Base-by-base conservation (phyloP, 2,329 filamentous ascomycete species). In the Talaromyces sp. region DNA sequence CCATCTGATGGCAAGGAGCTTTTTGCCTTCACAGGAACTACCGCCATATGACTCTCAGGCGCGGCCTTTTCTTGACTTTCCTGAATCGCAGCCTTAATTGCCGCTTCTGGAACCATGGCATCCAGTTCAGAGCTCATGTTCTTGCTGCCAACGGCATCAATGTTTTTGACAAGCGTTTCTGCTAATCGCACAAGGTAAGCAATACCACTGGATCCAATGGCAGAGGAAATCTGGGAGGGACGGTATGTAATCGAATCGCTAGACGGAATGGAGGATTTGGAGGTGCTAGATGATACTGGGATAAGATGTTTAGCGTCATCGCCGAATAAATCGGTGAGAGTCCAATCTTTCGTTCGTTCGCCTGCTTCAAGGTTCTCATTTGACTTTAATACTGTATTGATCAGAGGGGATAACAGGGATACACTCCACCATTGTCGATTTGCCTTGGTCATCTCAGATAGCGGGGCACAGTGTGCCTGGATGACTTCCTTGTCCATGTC, bases 381-480 rank as follows among this genome's bases (percentile, higher is more conserved):
- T 8, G 65, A 42, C 14, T 61, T 54, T 16, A 77, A 56, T 0
- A 70, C 56, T 4, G 65, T 51, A 22, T 74, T 68, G n/a, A 77
- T 67, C 2, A 57, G 52, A 4, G 65, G 61, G 47, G 72, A 73
- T 8, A 71, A 58, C 10, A 77, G 53, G 1, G 74, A 74, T 3
- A 67, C 63, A 44, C 76, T 71, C 53, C 72, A 75, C 69, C 75
- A 75, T 3, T 72, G 63, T 5, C 66, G 63, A 13, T 66, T 67
- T 3, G 58, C 60, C 6, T 58, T 55, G n/a, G 68, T 56, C 68
- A 75, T 71, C 3, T 70, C 63, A 3, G 60, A 47, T 4, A 60
- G 39, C 11, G 50, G 36, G 2, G 48, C 49, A 20, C 66, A 67
- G 14, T 65, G 65, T 10, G 68, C 69, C 32, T 66, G 66, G 27